phyloP scores from a whole-genome alignment of 805 yeast genomes.

The Cyberlindnera amylophila region DNA sequence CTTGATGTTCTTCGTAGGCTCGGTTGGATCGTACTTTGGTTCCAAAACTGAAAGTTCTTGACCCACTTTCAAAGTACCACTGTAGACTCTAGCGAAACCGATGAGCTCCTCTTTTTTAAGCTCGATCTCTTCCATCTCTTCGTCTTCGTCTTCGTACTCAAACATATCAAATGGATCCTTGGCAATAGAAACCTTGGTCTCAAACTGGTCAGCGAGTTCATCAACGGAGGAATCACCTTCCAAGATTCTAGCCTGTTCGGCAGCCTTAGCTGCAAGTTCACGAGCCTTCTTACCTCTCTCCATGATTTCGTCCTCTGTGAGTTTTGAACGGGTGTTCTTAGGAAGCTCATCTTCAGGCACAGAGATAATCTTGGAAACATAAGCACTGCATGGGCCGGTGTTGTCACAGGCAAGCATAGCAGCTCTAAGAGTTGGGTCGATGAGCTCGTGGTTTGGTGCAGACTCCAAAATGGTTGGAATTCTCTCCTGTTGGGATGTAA shows the following conservation, averaged over 20 bases:
- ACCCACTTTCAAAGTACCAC: slow-evolving; percentile 78
- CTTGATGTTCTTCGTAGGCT: slow-evolving; percentile 51
- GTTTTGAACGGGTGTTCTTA: slow-evolving; percentile 36
- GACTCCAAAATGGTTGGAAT: slow-evolving; percentile 62
- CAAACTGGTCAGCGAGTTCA: slow-evolving; percentile 24
- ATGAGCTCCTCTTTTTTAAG: slow-evolving; percentile 59
- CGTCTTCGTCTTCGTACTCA: slow-evolving; percentile 51
- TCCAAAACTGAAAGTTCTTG: slow-evolving; percentile 74
- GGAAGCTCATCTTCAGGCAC: slow-evolving; percentile 83
- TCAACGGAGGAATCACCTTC: slow-evolving; percentile 17
- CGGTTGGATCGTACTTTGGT: slow-evolving; percentile 77
- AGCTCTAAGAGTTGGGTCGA: slow-evolving; percentile 45
- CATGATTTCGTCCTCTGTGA: slow-evolving; percentile 52
- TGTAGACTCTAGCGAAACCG: slow-evolving; percentile 85
- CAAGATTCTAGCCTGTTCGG: slow-evolving; percentile 42
- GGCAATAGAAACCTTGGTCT: slow-evolving; percentile 14
- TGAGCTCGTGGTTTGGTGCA: slow-evolving; percentile 45
- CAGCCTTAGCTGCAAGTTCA: slow-evolving; percentile 64
- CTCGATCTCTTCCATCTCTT: slow-evolving; percentile 40
- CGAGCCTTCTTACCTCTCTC: slow-evolving; percentile 65
- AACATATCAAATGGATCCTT: slow-evolving; percentile 38
- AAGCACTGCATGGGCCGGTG: slow-evolving; percentile 66
- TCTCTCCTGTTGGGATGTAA: slow-evolving; percentile 66
- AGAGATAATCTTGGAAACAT: slow-evolving; percentile 85
- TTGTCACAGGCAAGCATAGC: slow-evolving; percentile 67